These are phyloP conservation scores for Pythium vanterpoolii DNA, from an alignment of 352 stramenopile genomes.

Conservation along the genomic window DNA sequence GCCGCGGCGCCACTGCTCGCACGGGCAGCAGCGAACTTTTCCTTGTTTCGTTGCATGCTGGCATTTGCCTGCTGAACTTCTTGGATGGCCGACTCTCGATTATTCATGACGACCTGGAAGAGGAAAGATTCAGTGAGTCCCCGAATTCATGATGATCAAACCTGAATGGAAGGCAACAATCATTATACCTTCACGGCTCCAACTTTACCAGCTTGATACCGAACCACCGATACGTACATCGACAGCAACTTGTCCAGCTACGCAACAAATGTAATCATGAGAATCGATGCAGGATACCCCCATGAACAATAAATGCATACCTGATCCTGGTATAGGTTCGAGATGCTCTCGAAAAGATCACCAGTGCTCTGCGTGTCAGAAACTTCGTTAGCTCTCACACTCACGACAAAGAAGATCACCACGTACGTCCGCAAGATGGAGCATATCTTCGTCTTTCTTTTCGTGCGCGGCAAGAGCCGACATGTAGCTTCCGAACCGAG, in stretches of 20 bases:
- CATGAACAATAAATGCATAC: conserved; percentile 23
- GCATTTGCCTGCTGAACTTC: conserved; percentile 88
- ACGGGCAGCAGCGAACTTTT: conserved; percentile 78
- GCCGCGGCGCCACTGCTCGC: conserved; percentile 81
- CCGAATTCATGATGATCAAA: neutral
- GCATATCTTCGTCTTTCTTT: conserved; percentile 74
- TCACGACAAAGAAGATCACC: neutral
- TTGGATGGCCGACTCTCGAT: conserved; percentile 80
- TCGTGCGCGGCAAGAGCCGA: conserved; percentile 72
- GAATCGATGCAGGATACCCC: neutral
- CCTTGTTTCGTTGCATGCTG: conserved; percentile 89
- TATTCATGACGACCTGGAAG: conserved; percentile 75
- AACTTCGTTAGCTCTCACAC: neutral
- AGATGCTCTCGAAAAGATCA: conserved; percentile 83
- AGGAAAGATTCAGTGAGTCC: neutral
- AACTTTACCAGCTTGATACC: conserved; percentile 83
- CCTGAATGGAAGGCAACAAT: neutral
- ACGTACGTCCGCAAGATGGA: conserved; percentile 56
- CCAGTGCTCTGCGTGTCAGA: conserved; percentile 43
- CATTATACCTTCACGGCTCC: conserved; percentile 82
- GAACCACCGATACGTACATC: conserved; percentile 85
- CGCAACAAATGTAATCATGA: neutral
- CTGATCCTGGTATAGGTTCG: conserved; percentile 86
- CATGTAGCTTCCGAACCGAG: conserved; percentile 81
- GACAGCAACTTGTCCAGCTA: conserved; percentile 80